A percentile compares a stretch with the other conserved stretches of the same genome.
Conservation (phyloP, 2,329 filamentous ascomycete genomes). For the Teratosphaeria epicoccoides region DNA sequence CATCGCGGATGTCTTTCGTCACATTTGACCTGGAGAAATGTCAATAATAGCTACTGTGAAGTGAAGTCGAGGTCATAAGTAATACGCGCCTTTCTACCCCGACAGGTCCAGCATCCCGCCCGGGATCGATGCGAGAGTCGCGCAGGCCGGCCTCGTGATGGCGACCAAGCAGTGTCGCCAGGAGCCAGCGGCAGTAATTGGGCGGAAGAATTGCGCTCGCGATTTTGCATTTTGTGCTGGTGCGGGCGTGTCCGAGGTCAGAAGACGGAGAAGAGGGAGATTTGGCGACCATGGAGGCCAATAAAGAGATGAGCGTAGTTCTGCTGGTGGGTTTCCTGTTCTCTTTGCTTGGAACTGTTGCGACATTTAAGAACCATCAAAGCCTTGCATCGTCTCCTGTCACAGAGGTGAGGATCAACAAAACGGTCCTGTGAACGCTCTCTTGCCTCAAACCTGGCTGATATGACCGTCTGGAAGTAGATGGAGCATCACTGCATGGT, state of each 20-base stretch:
- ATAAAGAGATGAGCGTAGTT: constrained; percentile 1
- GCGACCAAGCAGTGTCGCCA: constrained; percentile 11
- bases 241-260: constrained; percentile 1
- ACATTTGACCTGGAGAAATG: constrained; percentile 40
- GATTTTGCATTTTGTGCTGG: constrained; percentile 4
- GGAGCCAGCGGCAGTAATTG: constrained; percentile 25
- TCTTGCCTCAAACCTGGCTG: background rate
- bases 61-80: background rate
- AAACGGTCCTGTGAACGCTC: background rate
- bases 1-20: constrained; percentile 46
- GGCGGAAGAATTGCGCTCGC: background rate
- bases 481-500: background rate
- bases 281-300: constrained; percentile 3
- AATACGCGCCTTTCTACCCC: constrained; percentile 23
- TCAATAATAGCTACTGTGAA: background rate
- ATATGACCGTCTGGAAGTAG: background rate
- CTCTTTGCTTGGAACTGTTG: background rate
- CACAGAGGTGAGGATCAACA: background rate
- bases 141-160: constrained; percentile 20
- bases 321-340: constrained; percentile 1
- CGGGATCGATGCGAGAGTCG: constrained; percentile 44
- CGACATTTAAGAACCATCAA: background rate
- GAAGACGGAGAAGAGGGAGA: constrained; percentile 2
- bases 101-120: constrained; percentile 41
- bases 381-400: background rate